These are phyloP conservation scores for Penicillium brevicompactum DNA, from an alignment of 2,329 filamentous ascomycete genomes.

Conservation along the genomic window DNA sequence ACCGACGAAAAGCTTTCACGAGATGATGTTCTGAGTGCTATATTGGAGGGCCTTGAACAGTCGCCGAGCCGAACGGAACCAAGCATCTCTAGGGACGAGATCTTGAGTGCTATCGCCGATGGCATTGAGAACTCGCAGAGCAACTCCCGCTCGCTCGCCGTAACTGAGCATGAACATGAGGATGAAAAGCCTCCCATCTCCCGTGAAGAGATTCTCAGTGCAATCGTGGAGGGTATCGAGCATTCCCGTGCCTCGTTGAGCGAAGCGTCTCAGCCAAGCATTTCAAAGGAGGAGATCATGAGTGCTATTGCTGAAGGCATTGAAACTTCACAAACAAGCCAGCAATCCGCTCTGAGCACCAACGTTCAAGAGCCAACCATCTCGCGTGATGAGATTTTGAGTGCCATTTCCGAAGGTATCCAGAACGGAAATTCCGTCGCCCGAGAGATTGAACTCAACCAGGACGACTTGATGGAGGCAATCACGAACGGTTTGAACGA, in stretches of 20 bases:
- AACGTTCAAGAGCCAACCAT: constrained; percentile 43
- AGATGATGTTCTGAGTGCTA: constrained; percentile 4
- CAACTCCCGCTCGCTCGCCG: constrained; percentile 2
- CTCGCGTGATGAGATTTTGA: constrained; percentile 58
- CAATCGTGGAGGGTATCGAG: constrained; percentile 7
- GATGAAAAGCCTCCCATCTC: not conserved
- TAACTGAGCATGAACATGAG: not conserved
- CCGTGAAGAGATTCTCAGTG: constrained; percentile 8
- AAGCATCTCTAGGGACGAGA: constrained; percentile 6
- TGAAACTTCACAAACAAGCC: constrained; percentile 25
- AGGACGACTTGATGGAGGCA: constrained; percentile 59
- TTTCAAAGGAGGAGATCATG: constrained; percentile 15
- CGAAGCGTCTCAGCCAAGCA: not conserved
- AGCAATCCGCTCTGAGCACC: constrained; percentile 39
- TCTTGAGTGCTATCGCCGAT: constrained; percentile 9
- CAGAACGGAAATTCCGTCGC: constrained; percentile 47
- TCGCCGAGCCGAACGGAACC: constrained; percentile 1
- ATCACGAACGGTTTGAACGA: constrained; percentile 60
- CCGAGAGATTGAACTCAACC: constrained; percentile 62
- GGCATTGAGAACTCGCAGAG: constrained; percentile 6
- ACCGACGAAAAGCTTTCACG: not conserved
- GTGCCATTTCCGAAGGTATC: constrained; percentile 63
- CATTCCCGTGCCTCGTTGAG: constrained; percentile 1
- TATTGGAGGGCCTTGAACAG: constrained; percentile 2
- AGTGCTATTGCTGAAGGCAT: constrained; percentile 24